Evolutionary conservation across 495 filamentous ascomycete species (phyloP), one percentile per base, ranked within the genome.

Genomic region (Hypoxylon fragiforme): DNA sequence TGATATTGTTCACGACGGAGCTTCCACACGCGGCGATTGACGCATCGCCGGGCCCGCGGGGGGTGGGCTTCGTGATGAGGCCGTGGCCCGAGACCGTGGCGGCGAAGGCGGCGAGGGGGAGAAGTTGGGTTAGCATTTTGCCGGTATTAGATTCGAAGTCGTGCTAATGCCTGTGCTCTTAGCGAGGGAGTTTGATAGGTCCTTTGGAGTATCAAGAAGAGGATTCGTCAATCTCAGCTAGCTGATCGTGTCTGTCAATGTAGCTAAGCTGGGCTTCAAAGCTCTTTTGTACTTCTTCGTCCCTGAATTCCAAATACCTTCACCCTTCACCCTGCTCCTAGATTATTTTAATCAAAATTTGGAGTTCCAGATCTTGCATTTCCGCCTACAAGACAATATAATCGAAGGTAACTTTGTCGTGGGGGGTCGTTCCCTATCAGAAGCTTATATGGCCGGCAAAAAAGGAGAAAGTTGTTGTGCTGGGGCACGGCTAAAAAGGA

Each of bases 11-110:
- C 47, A 76, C 74, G 60, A 87, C 77, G 57, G 84, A 79, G 49
- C 75, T 67, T 36, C 87, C 85, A 65, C 87, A 90, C 21, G 78
- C 80, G 1, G 80, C 70, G 18, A 71, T 56, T 57, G 85, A 84
- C 39, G 83, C 81, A 22, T 73, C 43, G 22, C 87, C 86, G 4
- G 85, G 84, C 48, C 74, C 69, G 53, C 87, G 84, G 40, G 81
- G 73, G 1, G 73, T 68, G 0, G 86, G 87, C 41, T 67, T 71
- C 38, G 73, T 72, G 58, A 89, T 79, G 57, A 83, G 80, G 48
- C 85, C 86, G 73, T 89, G 86, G 50, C 74, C 79, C 19, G 78
- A 71, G 57, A 73, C 82, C 51, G 80, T 70, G 54, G 77, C 63
- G 55, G 76, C 64, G n/a, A 85, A 64, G 60, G 72, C 69, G 44